A percentile compares a stretch with the other conserved stretches of the same genome.
Conservation (phyloP, 495 filamentous ascomycete genomes). For the Daldinia bambusicola region DNA sequence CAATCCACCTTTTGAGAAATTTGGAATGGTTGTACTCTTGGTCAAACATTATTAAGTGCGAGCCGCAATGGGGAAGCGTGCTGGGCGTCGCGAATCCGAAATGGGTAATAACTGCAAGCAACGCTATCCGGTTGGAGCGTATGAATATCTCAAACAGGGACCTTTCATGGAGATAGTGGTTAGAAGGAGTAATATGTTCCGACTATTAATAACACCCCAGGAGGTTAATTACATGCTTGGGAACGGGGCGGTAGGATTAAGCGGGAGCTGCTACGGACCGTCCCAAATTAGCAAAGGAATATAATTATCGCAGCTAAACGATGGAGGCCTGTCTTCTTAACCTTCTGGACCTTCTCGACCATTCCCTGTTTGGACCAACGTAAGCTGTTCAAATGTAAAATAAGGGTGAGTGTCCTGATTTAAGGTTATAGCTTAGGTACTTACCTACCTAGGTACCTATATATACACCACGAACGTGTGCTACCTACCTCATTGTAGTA, state of each 20-base stretch:
- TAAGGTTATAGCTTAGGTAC: too few relatives aligned
- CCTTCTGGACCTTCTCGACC: too few relatives aligned
- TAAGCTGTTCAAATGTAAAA: not conserved
- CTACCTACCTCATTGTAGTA: not conserved
- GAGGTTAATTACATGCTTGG: constrained; percentile 10
- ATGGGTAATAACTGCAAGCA: not conserved
- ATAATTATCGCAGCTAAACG: not conserved
- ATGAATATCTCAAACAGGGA: not conserved
- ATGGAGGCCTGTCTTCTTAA: not conserved
- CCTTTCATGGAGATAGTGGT: not conserved
- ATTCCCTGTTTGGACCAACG: not conserved
- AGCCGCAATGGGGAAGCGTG: not conserved
- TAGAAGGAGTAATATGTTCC: constrained; percentile 17
- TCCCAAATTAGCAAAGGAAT: constrained; percentile 1
- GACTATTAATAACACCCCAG: constrained; percentile 3
- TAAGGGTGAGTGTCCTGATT: too few relatives aligned
- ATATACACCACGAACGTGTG: too few relatives aligned
- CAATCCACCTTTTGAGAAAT: not conserved
- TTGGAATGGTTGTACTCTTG: not conserved
- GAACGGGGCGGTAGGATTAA: not conserved
- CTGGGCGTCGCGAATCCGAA: not conserved
- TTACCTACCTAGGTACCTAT: not conserved
- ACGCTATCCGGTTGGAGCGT: not conserved
- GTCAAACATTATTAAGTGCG: not conserved
- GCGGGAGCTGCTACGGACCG: not conserved